These are phyloP conservation scores for Apiospora pterosperma DNA, from an alignment of 2,329 filamentous ascomycete genomes.

Conservation along the genomic window DNA sequence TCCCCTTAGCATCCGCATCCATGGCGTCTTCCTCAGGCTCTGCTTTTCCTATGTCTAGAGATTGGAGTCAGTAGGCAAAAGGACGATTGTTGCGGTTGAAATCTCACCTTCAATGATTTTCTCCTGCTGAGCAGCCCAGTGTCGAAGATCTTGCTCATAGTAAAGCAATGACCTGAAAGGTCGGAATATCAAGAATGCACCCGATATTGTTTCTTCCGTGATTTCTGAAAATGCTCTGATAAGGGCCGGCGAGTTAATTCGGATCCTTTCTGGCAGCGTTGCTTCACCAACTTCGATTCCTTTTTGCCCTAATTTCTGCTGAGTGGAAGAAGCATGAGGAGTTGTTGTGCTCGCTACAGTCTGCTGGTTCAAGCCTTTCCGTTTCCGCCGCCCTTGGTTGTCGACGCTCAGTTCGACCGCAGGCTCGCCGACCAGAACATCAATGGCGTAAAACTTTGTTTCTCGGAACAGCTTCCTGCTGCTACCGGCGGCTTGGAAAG, in stretches of 20 bases:
- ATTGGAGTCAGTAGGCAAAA: too few relatives aligned
- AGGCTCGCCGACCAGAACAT: neutral
- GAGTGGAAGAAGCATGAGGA: too few relatives aligned
- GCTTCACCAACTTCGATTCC: neutral
- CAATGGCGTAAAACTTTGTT: neutral
- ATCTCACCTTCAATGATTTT: neutral
- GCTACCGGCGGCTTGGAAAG: neutral
- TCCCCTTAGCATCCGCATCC: neutral
- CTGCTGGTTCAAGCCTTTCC: neutral
- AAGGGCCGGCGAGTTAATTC: neutral
- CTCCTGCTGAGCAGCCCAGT: neutral
- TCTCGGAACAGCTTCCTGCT: neutral
- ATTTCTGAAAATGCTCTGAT: neutral
- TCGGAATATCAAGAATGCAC: neutral
- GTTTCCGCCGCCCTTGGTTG: neutral
- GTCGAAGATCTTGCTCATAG: neutral
- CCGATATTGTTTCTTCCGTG: neutral
- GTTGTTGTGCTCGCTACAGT: neutral
- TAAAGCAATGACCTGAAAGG: neutral
- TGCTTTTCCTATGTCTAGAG: too few relatives aligned
- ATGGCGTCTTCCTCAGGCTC: neutral
- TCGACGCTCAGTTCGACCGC: neutral
- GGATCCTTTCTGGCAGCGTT: neutral
- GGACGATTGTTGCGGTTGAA: too few relatives aligned
- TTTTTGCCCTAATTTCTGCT: too few relatives aligned